phyloP scores from a whole-genome alignment of 2,329 filamentous ascomycete species.

The Sphaerulina vaccinii region DNA sequence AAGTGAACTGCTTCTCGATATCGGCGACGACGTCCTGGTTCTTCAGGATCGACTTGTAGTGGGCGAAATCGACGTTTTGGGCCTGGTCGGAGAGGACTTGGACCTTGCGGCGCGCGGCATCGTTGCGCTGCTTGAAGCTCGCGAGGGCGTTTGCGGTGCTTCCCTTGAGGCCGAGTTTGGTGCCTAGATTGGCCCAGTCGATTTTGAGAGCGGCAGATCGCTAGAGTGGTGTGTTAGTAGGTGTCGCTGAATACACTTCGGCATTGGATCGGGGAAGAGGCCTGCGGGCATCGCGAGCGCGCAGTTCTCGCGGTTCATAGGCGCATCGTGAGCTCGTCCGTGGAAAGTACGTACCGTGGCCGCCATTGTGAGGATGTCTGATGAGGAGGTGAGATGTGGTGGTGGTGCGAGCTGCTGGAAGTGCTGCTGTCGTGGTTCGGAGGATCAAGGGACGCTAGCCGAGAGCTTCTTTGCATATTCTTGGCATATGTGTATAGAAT shows the following conservation, averaged over 20 bases:
- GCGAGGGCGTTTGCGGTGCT: slow-evolving; percentile 88
- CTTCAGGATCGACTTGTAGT: slow-evolving; percentile 91
- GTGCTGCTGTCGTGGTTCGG: neutral
- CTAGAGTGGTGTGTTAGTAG: slow-evolving; percentile 51
- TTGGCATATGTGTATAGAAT: too few species aligned
- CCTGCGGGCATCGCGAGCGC: neutral
- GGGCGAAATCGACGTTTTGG: slow-evolving; percentile 84
- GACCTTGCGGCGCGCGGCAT: slow-evolving; percentile 94
- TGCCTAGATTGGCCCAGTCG: slow-evolving; percentile 95
- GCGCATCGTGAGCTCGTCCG: neutral
- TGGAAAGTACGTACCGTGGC: slow-evolving; percentile 29
- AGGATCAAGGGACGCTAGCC: too few species aligned
- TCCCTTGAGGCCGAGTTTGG: slow-evolving; percentile 92
- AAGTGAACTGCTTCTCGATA: slow-evolving; percentile 92
- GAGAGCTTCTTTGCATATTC: too few species aligned
- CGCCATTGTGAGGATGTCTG: slow-evolving; percentile 31
- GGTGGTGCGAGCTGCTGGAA: neutral
- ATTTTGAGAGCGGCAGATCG: slow-evolving; percentile 98
- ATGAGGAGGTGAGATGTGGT: neutral
- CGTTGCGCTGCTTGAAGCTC: slow-evolving; percentile 99
- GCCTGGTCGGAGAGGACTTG: slow-evolving; percentile 78
- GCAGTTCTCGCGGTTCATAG: neutral
- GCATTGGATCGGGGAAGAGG: slow-evolving; percentile 5
- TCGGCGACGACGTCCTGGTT: slow-evolving; percentile 94
- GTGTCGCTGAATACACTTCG: slow-evolving; percentile 9